Evolutionary conservation across 306 rosid species (phyloP).

Genomic region (Echinosophora koreensis): DNA sequence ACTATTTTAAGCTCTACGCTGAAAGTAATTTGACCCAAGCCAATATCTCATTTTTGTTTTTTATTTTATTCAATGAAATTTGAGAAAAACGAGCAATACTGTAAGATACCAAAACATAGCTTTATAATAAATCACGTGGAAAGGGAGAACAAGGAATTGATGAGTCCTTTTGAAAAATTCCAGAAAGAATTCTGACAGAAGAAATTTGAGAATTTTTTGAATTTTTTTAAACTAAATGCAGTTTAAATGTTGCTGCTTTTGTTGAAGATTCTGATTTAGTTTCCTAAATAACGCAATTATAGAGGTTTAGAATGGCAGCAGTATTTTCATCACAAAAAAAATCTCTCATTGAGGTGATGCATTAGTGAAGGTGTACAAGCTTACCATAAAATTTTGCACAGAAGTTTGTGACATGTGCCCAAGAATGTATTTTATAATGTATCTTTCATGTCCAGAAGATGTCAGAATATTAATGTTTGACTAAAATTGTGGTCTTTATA

Average conservation of each 20-base stretch:
- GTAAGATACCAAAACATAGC: not conserved
- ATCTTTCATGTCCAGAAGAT: constrained; percentile 34
- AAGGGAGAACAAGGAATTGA: not conserved
- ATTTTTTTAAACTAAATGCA: constrained; percentile 1
- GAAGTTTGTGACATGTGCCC: not conserved
- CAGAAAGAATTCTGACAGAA: not conserved
- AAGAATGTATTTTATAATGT: constrained; percentile 8
- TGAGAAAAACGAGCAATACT: not conserved
- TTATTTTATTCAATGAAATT: not conserved
- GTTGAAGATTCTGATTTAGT: constrained; percentile 14
- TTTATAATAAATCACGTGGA: not conserved
- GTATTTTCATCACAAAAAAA: constrained; percentile 23
- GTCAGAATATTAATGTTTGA: not conserved
- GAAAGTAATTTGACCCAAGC: constrained; percentile 27
- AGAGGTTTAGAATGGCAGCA: not conserved
- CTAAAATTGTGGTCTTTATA: constrained; percentile 5
- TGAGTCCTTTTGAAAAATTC: constrained; percentile 23
- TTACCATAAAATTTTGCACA: not conserved
- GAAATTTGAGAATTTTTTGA: not conserved
- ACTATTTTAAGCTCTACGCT: constrained; percentile 10
- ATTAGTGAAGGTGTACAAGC: constrained; percentile 6
- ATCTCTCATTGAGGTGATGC: too few species aligned
- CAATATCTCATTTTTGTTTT: not conserved
- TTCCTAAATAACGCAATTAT: not conserved
- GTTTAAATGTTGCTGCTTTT: constrained; percentile 15